phyloP scores from a whole-genome alignment of 2,329 filamentous ascomycete genomes.

The Xylaria sp. region DNA sequence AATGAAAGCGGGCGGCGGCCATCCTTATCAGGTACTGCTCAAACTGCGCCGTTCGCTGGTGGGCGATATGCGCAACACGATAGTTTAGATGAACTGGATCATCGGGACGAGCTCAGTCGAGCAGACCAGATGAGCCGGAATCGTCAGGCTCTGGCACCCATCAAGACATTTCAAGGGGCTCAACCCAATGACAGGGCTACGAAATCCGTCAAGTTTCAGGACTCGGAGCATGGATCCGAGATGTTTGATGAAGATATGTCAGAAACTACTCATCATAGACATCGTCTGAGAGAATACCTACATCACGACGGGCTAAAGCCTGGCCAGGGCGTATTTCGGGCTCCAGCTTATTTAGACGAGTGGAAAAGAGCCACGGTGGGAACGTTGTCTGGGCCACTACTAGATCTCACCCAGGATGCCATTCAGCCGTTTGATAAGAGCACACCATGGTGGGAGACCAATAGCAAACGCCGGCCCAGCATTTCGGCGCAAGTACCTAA shows the following conservation, averaged over 20 bases:
- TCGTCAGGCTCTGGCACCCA: constrained; percentile 23
- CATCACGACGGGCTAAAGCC: constrained; percentile 54
- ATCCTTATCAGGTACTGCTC: constrained; percentile 30
- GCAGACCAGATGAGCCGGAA: constrained; percentile 33
- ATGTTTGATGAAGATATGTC: constrained; percentile 39
- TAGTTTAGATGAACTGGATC: constrained; percentile 25
- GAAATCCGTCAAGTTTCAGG: constrained; percentile 51
- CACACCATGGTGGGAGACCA: constrained; percentile 82
- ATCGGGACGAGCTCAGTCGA: constrained; percentile 34
- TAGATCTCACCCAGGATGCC: constrained; percentile 65
- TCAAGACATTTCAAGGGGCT: constrained; percentile 26
- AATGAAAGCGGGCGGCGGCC: constrained; percentile 37
- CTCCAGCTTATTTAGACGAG: constrained; percentile 73
- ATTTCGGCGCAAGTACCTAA: constrained; percentile 61
- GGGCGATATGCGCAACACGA: constrained; percentile 35
- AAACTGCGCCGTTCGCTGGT: constrained; percentile 35
- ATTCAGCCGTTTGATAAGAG: constrained; percentile 57
- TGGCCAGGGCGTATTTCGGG: constrained; percentile 67
- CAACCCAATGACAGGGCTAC: constrained; percentile 36
- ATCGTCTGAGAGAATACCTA: constrained; percentile 45
- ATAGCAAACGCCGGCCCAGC: constrained; percentile 59
- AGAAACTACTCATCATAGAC: constrained; percentile 41
- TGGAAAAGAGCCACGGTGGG: constrained; percentile 77
- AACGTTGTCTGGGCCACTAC: constrained; percentile 65
- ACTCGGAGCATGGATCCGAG: constrained; percentile 41